Base-by-base conservation (phyloP, 169 alveolate species). In the Toxoplasma gondii region DNA sequence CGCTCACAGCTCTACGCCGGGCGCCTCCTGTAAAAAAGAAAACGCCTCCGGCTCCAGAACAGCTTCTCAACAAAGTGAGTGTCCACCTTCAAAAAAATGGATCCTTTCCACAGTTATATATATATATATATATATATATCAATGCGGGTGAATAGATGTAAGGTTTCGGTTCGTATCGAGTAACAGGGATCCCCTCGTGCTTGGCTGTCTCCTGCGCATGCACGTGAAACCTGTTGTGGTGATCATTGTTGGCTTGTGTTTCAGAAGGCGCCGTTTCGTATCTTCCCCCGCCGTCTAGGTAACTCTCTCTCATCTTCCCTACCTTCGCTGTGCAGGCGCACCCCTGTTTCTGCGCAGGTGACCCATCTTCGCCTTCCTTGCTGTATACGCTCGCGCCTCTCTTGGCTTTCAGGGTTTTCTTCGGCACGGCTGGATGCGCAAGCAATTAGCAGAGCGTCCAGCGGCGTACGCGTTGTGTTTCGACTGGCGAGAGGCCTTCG, bases 401-500 rank as follows among this genome's bases (percentile, higher is more conserved):
- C 44, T 74, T 36, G 39, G 39, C 31, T n/a, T 36, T 27, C 95
- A 93, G 95, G 95, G 95, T 31, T 70, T 93, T 70, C 95, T 93
- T 70, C 90, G 91, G 44, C 93, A 88, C 58, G 74, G 82, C 27
- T 93, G 95, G 95, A 67, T 93, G 95, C 95, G 86, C 58, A 91
- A 82, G 74, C 90, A 86, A 93, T 86, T 91, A 1, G 69, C 90
- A 24, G 95, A 93, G 82, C 69, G 91, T 41, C 95, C 95, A 29
- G 81, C 95, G 39, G 90, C 93, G 49, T 86, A 86, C 86, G 86
- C 87, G 53, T 41, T 93, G 53, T 93, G 93, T 69, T 93, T 93
- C 91, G 95, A 93, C 69, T 93, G 95, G 95, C 67, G 95, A 16
- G 82, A 74, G 43, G 95, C 91, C 44, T 93, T 81, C 34, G 86